Evolutionary conservation across 2,329 filamentous ascomycete genomes (phyloP), one percentile per base, ranked within the genome.

Genomic region (Phialophora tarda): DNA sequence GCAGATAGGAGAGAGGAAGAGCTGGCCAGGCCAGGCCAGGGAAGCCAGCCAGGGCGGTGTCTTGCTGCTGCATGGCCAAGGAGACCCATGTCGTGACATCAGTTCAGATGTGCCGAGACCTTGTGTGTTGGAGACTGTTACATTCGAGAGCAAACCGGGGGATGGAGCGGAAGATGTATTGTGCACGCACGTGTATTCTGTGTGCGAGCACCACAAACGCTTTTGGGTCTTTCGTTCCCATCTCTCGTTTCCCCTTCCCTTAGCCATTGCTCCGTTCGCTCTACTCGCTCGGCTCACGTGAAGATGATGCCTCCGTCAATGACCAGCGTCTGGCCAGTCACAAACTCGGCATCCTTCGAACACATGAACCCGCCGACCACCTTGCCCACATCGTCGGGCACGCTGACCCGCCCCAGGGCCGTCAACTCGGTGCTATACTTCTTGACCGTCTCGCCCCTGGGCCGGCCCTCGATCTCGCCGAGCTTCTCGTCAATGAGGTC

Each of bases 291-390:
- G 2, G 38, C 17, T 44, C 62, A 71, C 26, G 72, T 73, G 21
- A 82, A 84, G 6, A 84, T 74, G n/a, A 87, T 84, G 0, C 86
- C 86, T 0, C 86, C 86, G 69, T 88, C 86, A 38, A 89, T 83
- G 8, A 90, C 73, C 67, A 88, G 80, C 2, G 85, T 89, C 77
- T 90, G 88, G 0, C 88, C 88, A 0, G 88, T 90, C 71, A 90
- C 81, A 69, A 87, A 89, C 69, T 90, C 84, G 0, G 54, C 84
- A 70, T 90, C 88, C 21, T 78, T 80, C 11, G 85, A 81, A 0
- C 83, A 83, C 67, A 90, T 72, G 73, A 88, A 90, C 1, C 73
- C 72, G 67, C 83, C 84, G n/a, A 91, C 88, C 53, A 86, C 76
- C 68, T 84, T 86, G 1, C 84, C 80, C 10, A 91, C 87, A 74